Evolutionary conservation across 768 basidiomycete species (phyloP).

Genomic region (Hericium erinaceus): DNA sequence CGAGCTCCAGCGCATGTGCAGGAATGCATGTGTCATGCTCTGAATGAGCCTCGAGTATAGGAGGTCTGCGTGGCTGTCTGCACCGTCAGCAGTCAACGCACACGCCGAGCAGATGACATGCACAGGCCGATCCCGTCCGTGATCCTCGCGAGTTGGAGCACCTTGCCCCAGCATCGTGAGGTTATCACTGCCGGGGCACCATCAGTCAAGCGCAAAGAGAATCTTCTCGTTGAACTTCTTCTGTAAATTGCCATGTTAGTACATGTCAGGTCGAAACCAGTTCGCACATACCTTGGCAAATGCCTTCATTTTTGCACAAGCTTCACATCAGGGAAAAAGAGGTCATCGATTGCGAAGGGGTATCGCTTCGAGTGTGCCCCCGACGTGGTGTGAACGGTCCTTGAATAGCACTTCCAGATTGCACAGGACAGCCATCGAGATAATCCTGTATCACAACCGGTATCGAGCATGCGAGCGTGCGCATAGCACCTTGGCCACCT

Average conservation of each 20-base stretch:
- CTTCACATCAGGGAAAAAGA: constrained; percentile 33
- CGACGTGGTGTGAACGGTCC: constrained; percentile 32
- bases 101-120: constrained; percentile 11
- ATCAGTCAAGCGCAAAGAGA: too few relatives aligned
- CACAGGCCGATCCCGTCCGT: constrained; percentile 39
- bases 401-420: constrained; percentile 41
- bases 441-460: too few relatives aligned
- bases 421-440: constrained; percentile 37
- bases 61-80: constrained; percentile 33
- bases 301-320: constrained; percentile 29
- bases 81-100: neutral
- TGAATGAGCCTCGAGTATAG: constrained; percentile 32
- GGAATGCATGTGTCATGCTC: constrained; percentile 30
- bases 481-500: too few relatives aligned
- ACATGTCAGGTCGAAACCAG: neutral
- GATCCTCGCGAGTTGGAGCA: constrained; percentile 40
- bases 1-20: constrained; percentile 37
- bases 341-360: constrained; percentile 27
- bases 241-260: constrained; percentile 14
- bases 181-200: constrained; percentile 27
- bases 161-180: constrained; percentile 42
- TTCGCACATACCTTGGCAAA: constrained; percentile 27
- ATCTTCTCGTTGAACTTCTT: constrained; percentile 35
- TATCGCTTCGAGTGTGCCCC: constrained; percentile 34
- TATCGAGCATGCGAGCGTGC: too few relatives aligned